phyloP scores from a whole-genome alignment of 331 rosid species.

The Telfairia occidentalis region DNA sequence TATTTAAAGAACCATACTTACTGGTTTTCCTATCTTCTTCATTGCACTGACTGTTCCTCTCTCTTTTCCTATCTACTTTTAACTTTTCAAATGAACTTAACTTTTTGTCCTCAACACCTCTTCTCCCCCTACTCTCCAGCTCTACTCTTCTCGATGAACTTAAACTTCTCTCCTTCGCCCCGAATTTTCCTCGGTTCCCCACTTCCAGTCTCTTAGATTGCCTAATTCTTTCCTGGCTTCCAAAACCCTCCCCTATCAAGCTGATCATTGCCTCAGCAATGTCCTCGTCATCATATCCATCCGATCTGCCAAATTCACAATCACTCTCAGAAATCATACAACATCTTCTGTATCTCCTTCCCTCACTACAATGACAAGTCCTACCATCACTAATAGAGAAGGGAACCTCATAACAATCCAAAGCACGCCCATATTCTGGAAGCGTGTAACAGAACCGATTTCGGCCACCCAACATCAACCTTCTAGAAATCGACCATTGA shows the following conservation, averaged over 20 bases:
- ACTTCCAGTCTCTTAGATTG: conserved; percentile 29
- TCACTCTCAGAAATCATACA: conserved; percentile 24
- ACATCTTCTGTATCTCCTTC: conserved; percentile 31
- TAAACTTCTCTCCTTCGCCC: conserved; percentile 26
- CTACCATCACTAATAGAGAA: conserved; percentile 29
- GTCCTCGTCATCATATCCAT: conserved; percentile 30
- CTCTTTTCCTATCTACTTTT: conserved; percentile 18
- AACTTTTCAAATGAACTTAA: conserved; percentile 8
- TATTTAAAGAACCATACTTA: conserved; percentile 9
- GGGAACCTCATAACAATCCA: conserved; percentile 30
- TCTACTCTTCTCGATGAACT: conserved; percentile 28
- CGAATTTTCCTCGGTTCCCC: conserved; percentile 22
- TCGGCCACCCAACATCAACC: conserved; percentile 43
- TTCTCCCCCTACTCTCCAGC: conserved; percentile 11
- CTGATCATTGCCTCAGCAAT: conserved; percentile 56
- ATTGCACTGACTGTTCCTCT: not conserved
- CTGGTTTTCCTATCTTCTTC: conserved; percentile 9
- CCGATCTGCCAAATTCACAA: conserved; percentile 21
- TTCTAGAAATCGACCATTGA: conserved; percentile 58
- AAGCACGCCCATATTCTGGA: conserved; percentile 28
- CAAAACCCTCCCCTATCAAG: conserved; percentile 54
- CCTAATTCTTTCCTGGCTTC: conserved; percentile 22
- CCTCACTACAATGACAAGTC: conserved; percentile 28
- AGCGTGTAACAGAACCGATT: conserved; percentile 29
- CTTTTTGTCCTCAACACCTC: conserved; percentile 16